Evolutionary conservation across 805 yeast genomes (phyloP).

Genomic region (Scheffersomyces stipitis): DNA sequence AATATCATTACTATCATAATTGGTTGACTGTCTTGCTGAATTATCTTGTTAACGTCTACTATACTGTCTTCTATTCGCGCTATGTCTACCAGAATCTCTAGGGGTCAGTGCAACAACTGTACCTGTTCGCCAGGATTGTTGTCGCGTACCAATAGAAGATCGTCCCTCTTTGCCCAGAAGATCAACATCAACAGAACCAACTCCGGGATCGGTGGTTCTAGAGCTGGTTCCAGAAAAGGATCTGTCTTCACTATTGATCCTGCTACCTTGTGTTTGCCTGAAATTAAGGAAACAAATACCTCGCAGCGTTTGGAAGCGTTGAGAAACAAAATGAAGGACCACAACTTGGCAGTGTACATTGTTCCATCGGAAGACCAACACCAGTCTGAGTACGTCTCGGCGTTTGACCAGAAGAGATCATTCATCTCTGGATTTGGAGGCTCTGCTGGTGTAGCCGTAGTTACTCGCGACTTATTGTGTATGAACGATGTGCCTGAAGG

Average conservation of each 20-base stretch:
- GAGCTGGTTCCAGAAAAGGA: conserved; percentile 35
- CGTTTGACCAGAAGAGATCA: conserved; percentile 53
- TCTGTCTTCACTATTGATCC: conserved; percentile 44
- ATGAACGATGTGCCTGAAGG: conserved; percentile 57
- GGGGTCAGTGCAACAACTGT: conserved; percentile 66
- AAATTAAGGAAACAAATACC: conserved; percentile 52
- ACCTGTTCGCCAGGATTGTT: conserved; percentile 82
- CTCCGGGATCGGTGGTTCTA: conserved; percentile 22
- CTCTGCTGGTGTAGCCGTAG: conserved; percentile 59
- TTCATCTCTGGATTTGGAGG: conserved; percentile 63
- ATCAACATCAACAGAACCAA: conserved; percentile 26
- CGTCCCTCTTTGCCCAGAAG: conserved; percentile 47
- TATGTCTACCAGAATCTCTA: conserved; percentile 32
- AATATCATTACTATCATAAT: too few relatives aligned
- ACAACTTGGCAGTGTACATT: conserved; percentile 53
- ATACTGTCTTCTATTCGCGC: too few relatives aligned
- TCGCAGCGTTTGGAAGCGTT: conserved; percentile 30
- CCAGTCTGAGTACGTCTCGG: conserved; percentile 60
- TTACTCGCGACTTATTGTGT: conserved; percentile 53
- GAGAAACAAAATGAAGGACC: conserved; percentile 38
- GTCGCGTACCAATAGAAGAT: conserved; percentile 63
- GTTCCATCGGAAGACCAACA: conserved; percentile 65
- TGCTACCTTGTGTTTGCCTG: conserved; percentile 41
- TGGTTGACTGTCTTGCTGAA: too few relatives aligned
- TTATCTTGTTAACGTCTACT: too few relatives aligned